Conservation (phyloP, 768 basidiomycete genomes). For the Dentipellis fragilis region DNA sequence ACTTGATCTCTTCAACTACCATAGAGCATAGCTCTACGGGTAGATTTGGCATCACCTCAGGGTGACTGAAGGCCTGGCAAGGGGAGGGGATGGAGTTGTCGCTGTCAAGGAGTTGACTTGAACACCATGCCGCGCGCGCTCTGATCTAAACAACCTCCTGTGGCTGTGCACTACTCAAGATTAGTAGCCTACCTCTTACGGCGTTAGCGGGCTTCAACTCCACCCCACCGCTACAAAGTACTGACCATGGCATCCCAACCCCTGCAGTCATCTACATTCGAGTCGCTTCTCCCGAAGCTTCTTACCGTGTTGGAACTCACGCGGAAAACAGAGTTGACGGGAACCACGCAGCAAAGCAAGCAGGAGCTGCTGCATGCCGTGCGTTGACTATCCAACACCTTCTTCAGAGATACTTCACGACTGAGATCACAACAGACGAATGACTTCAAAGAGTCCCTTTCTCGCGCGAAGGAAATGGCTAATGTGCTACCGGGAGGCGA, state of each 20-base stretch:
- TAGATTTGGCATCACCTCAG: not conserved
- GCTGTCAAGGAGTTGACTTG: not conserved
- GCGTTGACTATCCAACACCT: not conserved
- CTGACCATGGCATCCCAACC: not conserved
- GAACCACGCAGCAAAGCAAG: conserved; percentile 42
- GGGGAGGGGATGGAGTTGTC: not conserved
- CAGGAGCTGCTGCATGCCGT: conserved; percentile 63
- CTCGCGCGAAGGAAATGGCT: conserved; percentile 52
- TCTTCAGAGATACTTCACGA: no score
- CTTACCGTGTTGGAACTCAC: conserved; percentile 51
- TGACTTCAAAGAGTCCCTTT: conserved; percentile 51
- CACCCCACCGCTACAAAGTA: not conserved
- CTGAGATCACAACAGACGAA: conserved; percentile 43
- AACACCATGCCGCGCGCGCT: not conserved
- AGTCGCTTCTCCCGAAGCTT: conserved; percentile 49
- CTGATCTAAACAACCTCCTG: not conserved
- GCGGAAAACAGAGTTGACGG: conserved; percentile 42
- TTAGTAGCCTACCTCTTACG: not conserved
- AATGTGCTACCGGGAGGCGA: conserved; percentile 61
- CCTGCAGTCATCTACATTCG: conserved; percentile 29
- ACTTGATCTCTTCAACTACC: not conserved
- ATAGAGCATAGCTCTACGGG: not conserved
- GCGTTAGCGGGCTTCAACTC: not conserved
- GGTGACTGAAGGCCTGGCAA: not conserved
- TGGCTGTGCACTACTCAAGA: not conserved